These are phyloP conservation scores for Cercospora sesami DNA, from an alignment of 2,329 filamentous ascomycete species.

Conservation along the genomic window DNA sequence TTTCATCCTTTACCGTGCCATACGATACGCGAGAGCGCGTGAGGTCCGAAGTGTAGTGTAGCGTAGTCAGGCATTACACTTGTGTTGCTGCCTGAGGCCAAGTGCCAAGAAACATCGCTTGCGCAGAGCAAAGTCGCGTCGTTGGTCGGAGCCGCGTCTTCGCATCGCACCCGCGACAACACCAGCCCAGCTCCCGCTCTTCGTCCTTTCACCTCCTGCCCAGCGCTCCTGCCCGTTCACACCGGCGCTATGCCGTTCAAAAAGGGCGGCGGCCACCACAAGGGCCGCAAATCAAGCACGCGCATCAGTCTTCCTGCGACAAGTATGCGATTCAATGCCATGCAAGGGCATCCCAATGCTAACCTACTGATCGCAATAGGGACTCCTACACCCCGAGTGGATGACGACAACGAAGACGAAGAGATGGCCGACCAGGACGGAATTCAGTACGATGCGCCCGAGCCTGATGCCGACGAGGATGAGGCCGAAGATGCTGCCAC, in stretches of 20 bases:
- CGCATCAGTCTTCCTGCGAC: constrained; percentile 25
- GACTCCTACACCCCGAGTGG: constrained; percentile 30
- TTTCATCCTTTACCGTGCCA: neutral
- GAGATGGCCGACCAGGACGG: constrained; percentile 37
- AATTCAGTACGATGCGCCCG: constrained; percentile 25
- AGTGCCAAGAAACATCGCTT: neutral
- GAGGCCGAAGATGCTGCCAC: constrained; percentile 30
- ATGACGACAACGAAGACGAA: constrained; percentile 34
- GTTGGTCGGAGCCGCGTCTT: neutral
- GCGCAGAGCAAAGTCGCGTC: neutral
- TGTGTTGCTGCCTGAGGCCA: neutral
- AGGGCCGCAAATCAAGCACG: constrained; percentile 29
- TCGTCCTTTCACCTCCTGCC: neutral
- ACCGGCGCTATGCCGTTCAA: constrained; percentile 33
- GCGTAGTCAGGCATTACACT: neutral
- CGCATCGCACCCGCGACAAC: neutral
- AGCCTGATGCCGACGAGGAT: constrained; percentile 25
- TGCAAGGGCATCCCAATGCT: constrained; percentile 11
- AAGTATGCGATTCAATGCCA: constrained; percentile 18
- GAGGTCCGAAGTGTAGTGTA: neutral
- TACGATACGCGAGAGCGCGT: neutral
- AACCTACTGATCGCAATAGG: constrained; percentile 22
- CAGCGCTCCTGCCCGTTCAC: neutral
- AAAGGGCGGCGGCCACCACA: constrained; percentile 30
- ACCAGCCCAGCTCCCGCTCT: neutral